Conservation (phyloP, 208 protist genomes). For the Trypanosoma cruzi region DNA sequence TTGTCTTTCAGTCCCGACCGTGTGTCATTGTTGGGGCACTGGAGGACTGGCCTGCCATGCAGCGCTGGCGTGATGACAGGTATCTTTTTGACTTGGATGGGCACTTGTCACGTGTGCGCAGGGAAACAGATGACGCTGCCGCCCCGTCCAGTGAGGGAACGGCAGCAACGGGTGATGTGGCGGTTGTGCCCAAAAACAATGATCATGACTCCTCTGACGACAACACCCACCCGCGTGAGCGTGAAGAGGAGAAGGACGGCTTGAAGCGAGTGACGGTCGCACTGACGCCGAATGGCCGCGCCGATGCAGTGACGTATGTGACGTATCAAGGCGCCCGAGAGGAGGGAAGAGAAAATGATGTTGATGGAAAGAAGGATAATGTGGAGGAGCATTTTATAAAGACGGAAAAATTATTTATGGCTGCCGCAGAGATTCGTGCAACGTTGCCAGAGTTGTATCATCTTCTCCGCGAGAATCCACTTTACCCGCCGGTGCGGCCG, state of each 20-base stretch:
- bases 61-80: constrained; percentile 66
- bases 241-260: constrained; percentile 17
- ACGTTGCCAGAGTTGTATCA: constrained; percentile 80
- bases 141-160: background rate
- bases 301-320: constrained; percentile 87
- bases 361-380: no score
- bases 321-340: constrained; percentile 34
- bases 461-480: constrained; percentile 57
- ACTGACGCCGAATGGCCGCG: constrained; percentile 92
- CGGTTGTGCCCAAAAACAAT: background rate
- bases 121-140: constrained; percentile 6
- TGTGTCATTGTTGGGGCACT: constrained; percentile 80
- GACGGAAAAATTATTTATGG: constrained; percentile 86
- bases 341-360: no score
- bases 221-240: constrained; percentile 26
- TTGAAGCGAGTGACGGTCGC: constrained; percentile 77
- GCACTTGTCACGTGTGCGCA: constrained; percentile 39
- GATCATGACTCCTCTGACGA: constrained; percentile 14
- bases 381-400: no score
- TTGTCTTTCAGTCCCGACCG: constrained; percentile 81
- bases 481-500: constrained; percentile 21
- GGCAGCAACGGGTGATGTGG: background rate
- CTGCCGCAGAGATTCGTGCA: constrained; percentile 69
- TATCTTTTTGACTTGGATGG: constrained; percentile 83
- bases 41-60: constrained; percentile 74